Base-by-base conservation (phyloP, 768 basidiomycete genomes). In the Naematelia encephala region DNA sequence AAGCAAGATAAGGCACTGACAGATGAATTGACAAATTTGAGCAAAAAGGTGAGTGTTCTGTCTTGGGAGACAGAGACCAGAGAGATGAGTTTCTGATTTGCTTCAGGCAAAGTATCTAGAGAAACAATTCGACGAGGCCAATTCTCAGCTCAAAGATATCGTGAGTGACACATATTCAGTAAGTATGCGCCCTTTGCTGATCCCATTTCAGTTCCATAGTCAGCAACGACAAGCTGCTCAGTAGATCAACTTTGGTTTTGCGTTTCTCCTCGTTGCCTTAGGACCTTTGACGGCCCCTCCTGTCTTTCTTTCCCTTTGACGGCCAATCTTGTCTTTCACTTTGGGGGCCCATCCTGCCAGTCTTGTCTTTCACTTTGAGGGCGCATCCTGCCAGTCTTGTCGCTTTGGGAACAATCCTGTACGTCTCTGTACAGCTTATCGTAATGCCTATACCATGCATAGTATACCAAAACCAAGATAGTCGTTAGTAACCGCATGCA, bases 61-160 rank as follows among this genome's bases (percentile, higher is more conserved):
- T 19, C 51, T 49, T 13, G 10, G 19, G 26, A 28, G 30, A 30
- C 25, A 26, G 29, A 21, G 19, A 19, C 25, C n/a, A 5, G 12
- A 46, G 44, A n/a, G n/a, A n/a, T n/a, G n/a, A n/a, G n/a, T n/a
- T n/a, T n/a, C n/a, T n/a, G n/a, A n/a, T n/a, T n/a, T n/a, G n/a
- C n/a, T n/a, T n/a, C 23, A 92, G 90, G 82, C 85, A 23, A 93
- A 93, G 78, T 94, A 87, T 75, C 82, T 96, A 1, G 92, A 96
- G 77, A 94, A 94, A 69, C 91, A 94, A 72, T 89, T 88, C 73
- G 88, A 87, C 56, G 91, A 93, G 65, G 90, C 92, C 1, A 90
- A 93, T 78, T 80, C 80, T 21, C 91, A 92, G 72, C 79, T 94
- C 52, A 84, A 87, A 45, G 75, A 76, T 66, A 75, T 77, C 56